Base-by-base conservation (phyloP, 2,329 filamentous ascomycete species). In the Coniella lustricola region DNA sequence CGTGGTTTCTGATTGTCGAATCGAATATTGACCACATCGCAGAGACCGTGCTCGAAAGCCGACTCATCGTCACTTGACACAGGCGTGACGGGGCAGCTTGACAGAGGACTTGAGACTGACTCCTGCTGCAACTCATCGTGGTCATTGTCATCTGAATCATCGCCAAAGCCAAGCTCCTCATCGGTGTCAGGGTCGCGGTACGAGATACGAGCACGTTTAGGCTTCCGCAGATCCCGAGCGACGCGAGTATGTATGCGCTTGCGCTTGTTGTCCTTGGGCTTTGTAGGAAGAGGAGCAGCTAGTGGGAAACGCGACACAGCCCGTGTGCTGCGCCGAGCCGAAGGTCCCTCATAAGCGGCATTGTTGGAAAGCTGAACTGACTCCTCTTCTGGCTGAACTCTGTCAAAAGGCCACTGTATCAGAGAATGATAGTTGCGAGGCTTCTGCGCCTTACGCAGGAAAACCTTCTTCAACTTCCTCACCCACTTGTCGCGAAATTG, bases 401-500 rank as follows among this genome's bases (percentile, higher is more conserved):
- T 33, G 16, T 41, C 46, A 10, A 36, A 18, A n/a, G 48, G 48
- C 50, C 50, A 52, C 29, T 52, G 50, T 13, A 50, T 16, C 22
- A 52, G 34, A 14, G 50, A 52, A 18, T 50, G 50, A n/a, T 47
- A 52, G 10, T 44, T 39, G 25, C 37, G 50, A 54, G 53, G 36
- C 46, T 58, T 53, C 7, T 50, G 29, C 32, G 44, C 20, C 13
- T 56, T 55, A 14, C 79, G 72, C 42, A 82, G 73, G 58, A 88
- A 90, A 3, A 89, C 75, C 12, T 71, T 73, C 48, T 81, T 76
- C 44, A 96, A 70, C 54, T 75, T 82, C n/a, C 77, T 72, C 43
- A 82, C 82, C 87, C 90, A 95, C 55, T 80, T 78, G 55, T 85
- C 81, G 34, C 90, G 79, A 59, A 96, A 84, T n/a, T 76, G 76